These are phyloP conservation scores for Pyrenula massariospora DNA, from an alignment of 495 filamentous ascomycete species.

Conservation along the genomic window DNA sequence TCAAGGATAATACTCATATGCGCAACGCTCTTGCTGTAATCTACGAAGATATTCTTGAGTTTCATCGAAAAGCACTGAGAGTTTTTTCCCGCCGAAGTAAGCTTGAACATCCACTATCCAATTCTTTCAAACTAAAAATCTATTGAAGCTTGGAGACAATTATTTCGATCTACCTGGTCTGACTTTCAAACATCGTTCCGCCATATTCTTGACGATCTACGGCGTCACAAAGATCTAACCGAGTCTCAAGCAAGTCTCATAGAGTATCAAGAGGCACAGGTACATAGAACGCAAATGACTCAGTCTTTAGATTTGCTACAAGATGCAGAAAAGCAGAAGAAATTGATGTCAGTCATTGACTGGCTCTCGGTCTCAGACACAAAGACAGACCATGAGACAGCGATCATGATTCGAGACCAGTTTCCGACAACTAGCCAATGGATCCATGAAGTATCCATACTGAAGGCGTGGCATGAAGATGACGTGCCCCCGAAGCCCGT, in stretches of 20 bases:
- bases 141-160: neutral
- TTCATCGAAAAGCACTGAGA: conserved; percentile 11
- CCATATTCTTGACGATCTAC: conserved; percentile 7
- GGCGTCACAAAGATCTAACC: conserved; percentile 11
- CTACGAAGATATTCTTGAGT: conserved; percentile 18
- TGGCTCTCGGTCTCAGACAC: conserved; percentile 19
- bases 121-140: neutral
- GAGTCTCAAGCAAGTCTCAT: conserved; percentile 8
- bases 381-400: conserved; percentile 18
- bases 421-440: conserved; percentile 19
- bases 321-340: conserved; percentile 5
- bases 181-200: conserved; percentile 21
- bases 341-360: conserved; percentile 7
- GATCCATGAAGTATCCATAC: conserved; percentile 15
- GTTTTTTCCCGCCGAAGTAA: conserved; percentile 11
- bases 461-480: conserved; percentile 16
- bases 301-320: neutral
- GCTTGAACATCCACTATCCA: neutral
- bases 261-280: conserved; percentile 3
- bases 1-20: conserved; percentile 7
- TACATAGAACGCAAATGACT: conserved; percentile 5
- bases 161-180: conserved; percentile 20
- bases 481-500: conserved; percentile 7
- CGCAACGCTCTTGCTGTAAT: conserved; percentile 12
- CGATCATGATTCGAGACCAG: conserved; percentile 11